A percentile compares a stretch with the other conserved stretches of the same genome.
Evolutionary conservation across 805 yeast species (phyloP).

Genomic region (Lipomyces spencermartinsiae): DNA sequence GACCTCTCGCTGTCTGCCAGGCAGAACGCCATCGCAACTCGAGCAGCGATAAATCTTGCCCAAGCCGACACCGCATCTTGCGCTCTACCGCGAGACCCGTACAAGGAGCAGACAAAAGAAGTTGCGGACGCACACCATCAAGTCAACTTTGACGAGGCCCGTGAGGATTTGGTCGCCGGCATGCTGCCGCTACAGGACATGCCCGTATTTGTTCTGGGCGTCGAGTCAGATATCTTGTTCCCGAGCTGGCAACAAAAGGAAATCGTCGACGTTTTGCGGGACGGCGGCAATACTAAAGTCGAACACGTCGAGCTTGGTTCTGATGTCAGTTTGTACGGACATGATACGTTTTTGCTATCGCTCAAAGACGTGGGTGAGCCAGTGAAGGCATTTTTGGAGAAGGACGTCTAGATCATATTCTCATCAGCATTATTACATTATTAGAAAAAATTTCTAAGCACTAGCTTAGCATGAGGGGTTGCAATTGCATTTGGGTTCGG

Average conservation of each 20-base stretch:
- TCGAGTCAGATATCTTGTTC: constrained; percentile 88
- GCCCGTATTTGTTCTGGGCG: constrained; percentile 81
- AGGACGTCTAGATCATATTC: constrained; percentile 7
- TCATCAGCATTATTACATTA: no score
- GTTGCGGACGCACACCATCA: constrained; percentile 20
- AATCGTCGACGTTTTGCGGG: constrained; percentile 64
- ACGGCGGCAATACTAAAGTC: constrained; percentile 50
- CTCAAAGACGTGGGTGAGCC: constrained; percentile 81
- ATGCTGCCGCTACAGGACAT: constrained; percentile 65
- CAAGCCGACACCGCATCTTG: constrained; percentile 15
- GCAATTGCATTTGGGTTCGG: no score
- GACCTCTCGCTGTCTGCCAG: constrained; percentile 55
- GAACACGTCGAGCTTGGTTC: constrained; percentile 76
- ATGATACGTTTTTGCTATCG: constrained; percentile 86
- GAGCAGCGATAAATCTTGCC: constrained; percentile 11
- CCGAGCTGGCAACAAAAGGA: constrained; percentile 96
- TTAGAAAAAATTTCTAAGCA: no score
- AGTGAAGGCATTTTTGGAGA: constrained; percentile 64
- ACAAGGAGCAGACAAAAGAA: constrained; percentile 47
- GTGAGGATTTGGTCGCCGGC: constrained; percentile 68
- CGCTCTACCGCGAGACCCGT: constrained; percentile 33
- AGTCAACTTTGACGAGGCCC: constrained; percentile 34
- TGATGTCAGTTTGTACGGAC: constrained; percentile 83
- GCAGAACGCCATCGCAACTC: constrained; percentile 21
- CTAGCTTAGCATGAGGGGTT: no score